Conservation (phyloP, 2,329 filamentous ascomycete genomes). For the Fusarium pilosicola region DNA sequence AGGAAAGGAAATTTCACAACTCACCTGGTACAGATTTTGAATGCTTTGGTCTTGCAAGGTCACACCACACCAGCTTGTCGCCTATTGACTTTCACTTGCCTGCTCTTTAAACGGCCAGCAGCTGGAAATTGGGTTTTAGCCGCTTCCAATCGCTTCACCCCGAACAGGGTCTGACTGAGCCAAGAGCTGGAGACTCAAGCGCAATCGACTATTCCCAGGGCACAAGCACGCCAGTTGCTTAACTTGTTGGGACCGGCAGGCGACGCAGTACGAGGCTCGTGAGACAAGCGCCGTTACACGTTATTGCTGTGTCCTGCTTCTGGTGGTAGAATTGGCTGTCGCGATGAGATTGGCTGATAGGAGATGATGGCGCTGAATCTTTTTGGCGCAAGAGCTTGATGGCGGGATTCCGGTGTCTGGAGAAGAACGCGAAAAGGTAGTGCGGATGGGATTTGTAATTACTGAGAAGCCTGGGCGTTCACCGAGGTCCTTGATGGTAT, state of each 20-base stretch:
- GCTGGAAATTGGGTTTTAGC: conserved; percentile 12
- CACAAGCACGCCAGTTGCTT: not conserved
- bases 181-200: conserved; percentile 10
- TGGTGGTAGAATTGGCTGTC: conserved; percentile 11
- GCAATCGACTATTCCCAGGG: conserved; percentile 5
- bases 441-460: not conserved
- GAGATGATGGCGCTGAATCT: conserved; percentile 18
- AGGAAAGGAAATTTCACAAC: conserved; percentile 32
- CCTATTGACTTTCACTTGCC: not conserved
- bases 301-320: conserved; percentile 11
- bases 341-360: conserved; percentile 34
- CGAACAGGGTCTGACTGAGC: conserved; percentile 6
- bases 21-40: conserved; percentile 35
- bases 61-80: conserved; percentile 1
- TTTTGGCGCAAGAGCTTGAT: conserved; percentile 18
- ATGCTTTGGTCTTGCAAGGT: conserved; percentile 7
- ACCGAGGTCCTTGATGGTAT: not conserved
- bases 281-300: conserved; percentile 22
- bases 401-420: not conserved
- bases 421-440: not conserved
- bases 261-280: not conserved
- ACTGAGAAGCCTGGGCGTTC: not conserved
- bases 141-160: conserved; percentile 13
- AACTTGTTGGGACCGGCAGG: not conserved
- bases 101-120: not conserved